Base-by-base conservation (phyloP, 116 monocot species). In the Phalaenopsis hybrid region DNA sequence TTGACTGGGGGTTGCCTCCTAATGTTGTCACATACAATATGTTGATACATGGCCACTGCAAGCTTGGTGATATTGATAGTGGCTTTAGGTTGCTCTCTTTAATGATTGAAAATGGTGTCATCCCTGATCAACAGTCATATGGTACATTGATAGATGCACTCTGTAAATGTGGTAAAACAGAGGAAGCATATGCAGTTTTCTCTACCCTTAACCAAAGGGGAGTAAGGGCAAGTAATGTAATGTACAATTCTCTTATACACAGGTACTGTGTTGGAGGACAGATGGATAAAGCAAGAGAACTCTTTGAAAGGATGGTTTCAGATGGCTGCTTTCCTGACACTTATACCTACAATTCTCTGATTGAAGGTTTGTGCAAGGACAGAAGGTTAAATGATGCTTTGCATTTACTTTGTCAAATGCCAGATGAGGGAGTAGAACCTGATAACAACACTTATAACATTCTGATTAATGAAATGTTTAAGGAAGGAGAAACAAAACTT, bases 41-140 rank as follows among this genome's bases (percentile, higher is more conserved):
- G n/a, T 87, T 93, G 55, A 87, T 93, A 65, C 52, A 63, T 76
- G 93, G 89, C 1, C 87, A 89, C 48, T 90, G 90, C 82, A 78
- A 79, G 73, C 83, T 81, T 75, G 86, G 86, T 37, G 81, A 87
- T 18, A 63, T 90, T 63, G 83, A 86, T 76, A 86, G 81, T 82
- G 89, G 89, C 45, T 79, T 85, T n/a, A 80, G 84, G 43, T 80
- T 93, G 74, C 85, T 90, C 25, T 33, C 61, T 63, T 78, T 81
- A 76, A 90, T 90, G 93, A 61, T 86, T 77, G 83, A 76, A 43
- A 78, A 80, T 74, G 84, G 85, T 74, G 13, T 89, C 41, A 48
- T 80, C 50, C 84, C 89, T 86, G 89, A 89, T 33, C 84, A 84
- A 63, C 79, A 67, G 51, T 72, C 82, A 76, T 86, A 84, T 77